Conservation (phyloP, 2,329 filamentous ascomycete genomes). For the Scedosporium dehoogii region DNA sequence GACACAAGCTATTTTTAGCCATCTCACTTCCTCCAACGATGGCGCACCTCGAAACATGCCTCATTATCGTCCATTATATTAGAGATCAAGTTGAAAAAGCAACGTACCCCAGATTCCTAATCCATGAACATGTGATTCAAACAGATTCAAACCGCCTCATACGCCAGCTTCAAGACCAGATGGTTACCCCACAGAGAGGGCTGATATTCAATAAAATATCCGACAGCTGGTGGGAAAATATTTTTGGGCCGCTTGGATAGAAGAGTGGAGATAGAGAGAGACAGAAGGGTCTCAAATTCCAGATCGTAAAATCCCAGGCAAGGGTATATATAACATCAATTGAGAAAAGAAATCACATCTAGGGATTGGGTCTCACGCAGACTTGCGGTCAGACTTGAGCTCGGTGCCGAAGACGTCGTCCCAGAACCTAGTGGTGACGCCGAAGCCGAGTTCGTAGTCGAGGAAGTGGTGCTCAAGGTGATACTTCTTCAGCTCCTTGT, state of each 20-base stretch:
- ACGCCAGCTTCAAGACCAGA: neutral
- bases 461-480: slow-evolving; percentile 96
- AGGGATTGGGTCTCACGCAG: neutral
- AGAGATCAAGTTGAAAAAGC: neutral
- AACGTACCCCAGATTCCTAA: neutral
- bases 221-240: neutral
- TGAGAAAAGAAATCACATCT: neutral
- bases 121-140: neutral
- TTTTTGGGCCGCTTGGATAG: neutral
- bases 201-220: neutral
- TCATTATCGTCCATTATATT: neutral
- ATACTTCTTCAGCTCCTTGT: slow-evolving; percentile 90
- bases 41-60: neutral
- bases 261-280: neutral
- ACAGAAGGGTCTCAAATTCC: neutral
- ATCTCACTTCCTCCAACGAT: neutral
- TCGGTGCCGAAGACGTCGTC: slow-evolving; percentile 87
- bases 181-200: neutral
- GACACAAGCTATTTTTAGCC: too few relatives aligned
- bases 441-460: slow-evolving; percentile 95
- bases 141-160: neutral
- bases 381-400: slow-evolving; percentile 28
- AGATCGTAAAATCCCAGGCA: neutral
- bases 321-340: neutral
- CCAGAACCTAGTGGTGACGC: slow-evolving; percentile 95